phyloP scores from a whole-genome alignment of 83 land plant species.

The Picea engelmannii region DNA sequence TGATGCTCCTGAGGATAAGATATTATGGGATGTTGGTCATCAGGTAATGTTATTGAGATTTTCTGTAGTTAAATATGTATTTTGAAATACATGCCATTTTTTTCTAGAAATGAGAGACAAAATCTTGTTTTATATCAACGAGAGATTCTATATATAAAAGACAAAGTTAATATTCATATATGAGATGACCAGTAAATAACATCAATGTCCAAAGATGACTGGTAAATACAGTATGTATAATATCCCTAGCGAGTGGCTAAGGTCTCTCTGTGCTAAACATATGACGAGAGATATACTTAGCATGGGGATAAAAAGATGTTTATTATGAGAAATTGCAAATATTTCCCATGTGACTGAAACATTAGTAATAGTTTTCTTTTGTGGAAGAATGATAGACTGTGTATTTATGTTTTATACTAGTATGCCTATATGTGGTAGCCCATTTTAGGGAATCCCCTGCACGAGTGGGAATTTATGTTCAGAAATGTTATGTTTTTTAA shows the following conservation, averaged over 20 bases:
- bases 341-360: neutral
- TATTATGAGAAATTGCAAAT: neutral
- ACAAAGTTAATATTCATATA: neutral
- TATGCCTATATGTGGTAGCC: neutral
- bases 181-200: too few relatives aligned
- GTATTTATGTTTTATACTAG: neutral
- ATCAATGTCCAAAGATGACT: too few relatives aligned
- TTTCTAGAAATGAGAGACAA: neutral
- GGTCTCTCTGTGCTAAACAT: too few relatives aligned
- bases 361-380: neutral
- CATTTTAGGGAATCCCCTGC: neutral
- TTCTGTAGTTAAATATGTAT: too few relatives aligned
- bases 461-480: neutral
- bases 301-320: too few relatives aligned
- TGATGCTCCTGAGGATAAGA: slow-evolving; percentile 66
- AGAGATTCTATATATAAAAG: neutral
- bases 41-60: slow-evolving; percentile 38
- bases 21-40: slow-evolving; percentile 85
- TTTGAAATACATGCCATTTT: neutral
- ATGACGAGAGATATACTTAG: too few relatives aligned
- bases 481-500: too few relatives aligned
- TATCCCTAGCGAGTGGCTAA: too few relatives aligned
- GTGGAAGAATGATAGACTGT: neutral
- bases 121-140: neutral
- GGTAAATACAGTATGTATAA: too few relatives aligned